Conservation (phyloP, 2,329 filamentous ascomycete genomes). For the Teratosphaeriaceae sp. region DNA sequence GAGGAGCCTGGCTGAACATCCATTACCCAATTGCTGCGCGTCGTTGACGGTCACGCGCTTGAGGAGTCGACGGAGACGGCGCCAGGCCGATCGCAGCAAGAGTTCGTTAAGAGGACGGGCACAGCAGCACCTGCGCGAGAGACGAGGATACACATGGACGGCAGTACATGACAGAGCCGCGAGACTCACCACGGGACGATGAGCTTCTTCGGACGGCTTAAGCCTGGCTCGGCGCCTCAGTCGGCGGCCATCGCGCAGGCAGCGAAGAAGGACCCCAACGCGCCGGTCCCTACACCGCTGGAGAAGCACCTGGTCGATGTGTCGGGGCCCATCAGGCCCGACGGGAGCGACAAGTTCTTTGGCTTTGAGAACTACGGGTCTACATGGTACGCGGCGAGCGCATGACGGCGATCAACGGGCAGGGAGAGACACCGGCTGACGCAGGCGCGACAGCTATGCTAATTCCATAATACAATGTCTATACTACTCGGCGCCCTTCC, state of each 20-base stretch:
- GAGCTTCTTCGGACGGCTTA: constrained; percentile 52
- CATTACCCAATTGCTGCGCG: too few relatives aligned
- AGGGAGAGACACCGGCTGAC: not conserved
- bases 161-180: too few relatives aligned
- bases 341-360: constrained; percentile 97
- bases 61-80: too few relatives aligned
- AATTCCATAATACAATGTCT: constrained; percentile 97
- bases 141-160: too few relatives aligned
- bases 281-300: constrained; percentile 51
- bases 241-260: constrained; percentile 41
- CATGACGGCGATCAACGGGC: not conserved
- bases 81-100: too few relatives aligned
- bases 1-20: too few relatives aligned
- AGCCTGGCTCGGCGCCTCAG: constrained; percentile 39
- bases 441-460: constrained; percentile 65
- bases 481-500: constrained; percentile 91
- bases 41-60: too few relatives aligned
- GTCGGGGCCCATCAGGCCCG: constrained; percentile 70
- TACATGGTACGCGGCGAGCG: constrained; percentile 64
- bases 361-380: constrained; percentile 99
- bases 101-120: too few relatives aligned
- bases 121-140: too few relatives aligned
- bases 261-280: constrained; percentile 54
- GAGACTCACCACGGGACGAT: too few relatives aligned
- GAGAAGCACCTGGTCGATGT: constrained; percentile 77